Percentiles rank a stretch among this genome's conserved stretches.
Evolutionary conservation across 225 moss, liverwort and hornwort species (phyloP).

Genomic region (Physcomitrium patens): DNA sequence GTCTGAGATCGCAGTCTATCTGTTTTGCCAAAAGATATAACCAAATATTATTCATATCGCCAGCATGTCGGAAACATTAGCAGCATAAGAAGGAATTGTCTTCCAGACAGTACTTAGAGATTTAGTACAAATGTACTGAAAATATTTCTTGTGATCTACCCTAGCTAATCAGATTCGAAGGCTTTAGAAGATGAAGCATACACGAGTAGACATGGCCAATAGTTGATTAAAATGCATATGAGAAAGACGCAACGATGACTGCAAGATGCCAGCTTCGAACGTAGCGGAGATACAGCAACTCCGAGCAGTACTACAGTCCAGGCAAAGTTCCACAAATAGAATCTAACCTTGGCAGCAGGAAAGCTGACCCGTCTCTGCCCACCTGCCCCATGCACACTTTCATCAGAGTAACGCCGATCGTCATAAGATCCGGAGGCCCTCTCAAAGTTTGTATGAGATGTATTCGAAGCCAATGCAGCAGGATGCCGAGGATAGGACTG

Average conservation of each 20-base stretch:
- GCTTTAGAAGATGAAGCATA: background rate
- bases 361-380: slow-evolving; percentile 15
- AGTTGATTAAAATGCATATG: background rate
- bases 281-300: background rate
- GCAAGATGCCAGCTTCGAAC: background rate
- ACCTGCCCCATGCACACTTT: slow-evolving; percentile 16
- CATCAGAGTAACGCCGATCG: slow-evolving; percentile 14
- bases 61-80: background rate
- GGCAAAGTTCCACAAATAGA: background rate
- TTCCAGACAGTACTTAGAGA: too few species aligned
- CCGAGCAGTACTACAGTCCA: background rate
- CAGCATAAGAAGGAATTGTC: too few species aligned
- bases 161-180: background rate
- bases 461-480: slow-evolving; percentile 14
- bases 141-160: too few species aligned
- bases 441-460: slow-evolving; percentile 10
- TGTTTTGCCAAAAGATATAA: slow-evolving; percentile 23
- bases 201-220: background rate
- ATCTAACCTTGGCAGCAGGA: slow-evolving; percentile 32
- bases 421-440: slow-evolving; percentile 19
- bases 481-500: slow-evolving; percentile 36
- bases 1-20: slow-evolving; percentile 34
- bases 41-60: slow-evolving; percentile 15
- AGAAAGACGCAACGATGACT: background rate
- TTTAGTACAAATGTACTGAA: too few species aligned